A percentile compares a stretch with the other conserved stretches of the same genome.
Evolutionary conservation across 2,329 filamentous ascomycete genomes (phyloP).

Genomic region (Sodiomyces alkalinus): DNA sequence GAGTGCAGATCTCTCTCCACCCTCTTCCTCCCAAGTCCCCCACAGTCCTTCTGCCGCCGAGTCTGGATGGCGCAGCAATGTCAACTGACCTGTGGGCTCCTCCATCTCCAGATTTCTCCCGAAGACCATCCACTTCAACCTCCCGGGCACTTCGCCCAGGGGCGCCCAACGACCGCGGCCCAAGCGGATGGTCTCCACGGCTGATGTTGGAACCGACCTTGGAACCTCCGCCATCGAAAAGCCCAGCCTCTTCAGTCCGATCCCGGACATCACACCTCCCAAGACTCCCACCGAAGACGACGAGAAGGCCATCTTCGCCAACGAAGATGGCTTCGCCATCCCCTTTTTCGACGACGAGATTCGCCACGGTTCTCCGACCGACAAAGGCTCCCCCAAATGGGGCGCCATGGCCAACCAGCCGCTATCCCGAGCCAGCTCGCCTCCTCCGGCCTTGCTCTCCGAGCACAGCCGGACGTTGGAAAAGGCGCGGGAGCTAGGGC

Average conservation of each 20-base stretch:
- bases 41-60: no score
- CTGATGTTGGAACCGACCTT: slow-evolving; percentile 13
- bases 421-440: slow-evolving; percentile 54
- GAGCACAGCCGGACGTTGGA: slow-evolving; percentile 44
- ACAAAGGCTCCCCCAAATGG: slow-evolving; percentile 65
- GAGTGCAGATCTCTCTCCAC: slow-evolving; percentile 14
- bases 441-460: slow-evolving; percentile 62
- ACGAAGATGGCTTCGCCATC: slow-evolving; percentile 42
- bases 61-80: no score
- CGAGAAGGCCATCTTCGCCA: slow-evolving; percentile 34
- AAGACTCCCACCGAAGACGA: slow-evolving; percentile 37
- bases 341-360: slow-evolving; percentile 30
- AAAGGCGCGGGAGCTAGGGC: slow-evolving; percentile 42
- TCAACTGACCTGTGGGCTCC: no score
- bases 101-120: slow-evolving; percentile 60
- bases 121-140: slow-evolving; percentile 78
- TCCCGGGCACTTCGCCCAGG: slow-evolving; percentile 36
- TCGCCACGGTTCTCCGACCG: slow-evolving; percentile 53
- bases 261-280: slow-evolving; percentile 35
- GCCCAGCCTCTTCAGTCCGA: slow-evolving; percentile 37
- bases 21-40: no score
- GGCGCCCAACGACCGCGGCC: slow-evolving; percentile 18
- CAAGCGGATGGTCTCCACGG: slow-evolving; percentile 13
- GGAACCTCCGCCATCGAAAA: slow-evolving; percentile 4
- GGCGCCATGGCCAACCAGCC: slow-evolving; percentile 65